A percentile compares a stretch with the other conserved stretches of the same genome.
Evolutionary conservation across 2,329 filamentous ascomycete species (phyloP).

Genomic region (Ophiocordyceps sinensis): DNA sequence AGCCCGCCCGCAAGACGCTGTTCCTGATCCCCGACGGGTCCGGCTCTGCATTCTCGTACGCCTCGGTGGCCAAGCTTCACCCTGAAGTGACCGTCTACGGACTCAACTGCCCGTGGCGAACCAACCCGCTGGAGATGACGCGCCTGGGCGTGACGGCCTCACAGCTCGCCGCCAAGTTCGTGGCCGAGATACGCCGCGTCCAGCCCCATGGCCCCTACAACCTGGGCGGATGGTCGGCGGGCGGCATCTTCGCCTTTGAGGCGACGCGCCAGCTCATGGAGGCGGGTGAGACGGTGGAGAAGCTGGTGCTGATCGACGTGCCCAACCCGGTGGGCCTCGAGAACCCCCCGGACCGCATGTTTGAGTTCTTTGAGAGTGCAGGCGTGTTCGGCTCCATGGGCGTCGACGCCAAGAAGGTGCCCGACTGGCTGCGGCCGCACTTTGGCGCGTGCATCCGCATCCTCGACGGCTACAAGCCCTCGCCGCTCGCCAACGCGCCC

Average conservation of each 20-base stretch:
- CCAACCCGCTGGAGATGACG: not conserved
- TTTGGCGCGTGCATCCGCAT: constrained; percentile 55
- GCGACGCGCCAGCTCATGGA: constrained; percentile 45
- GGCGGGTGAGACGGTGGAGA: constrained; percentile 40
- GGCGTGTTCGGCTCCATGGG: constrained; percentile 52
- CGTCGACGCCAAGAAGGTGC: constrained; percentile 30
- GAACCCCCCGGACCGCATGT: constrained; percentile 45
- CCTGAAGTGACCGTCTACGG: not conserved
- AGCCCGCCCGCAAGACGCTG: constrained; percentile 4
- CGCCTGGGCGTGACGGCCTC: not conserved
- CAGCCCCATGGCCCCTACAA: constrained; percentile 3
- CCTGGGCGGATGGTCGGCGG: constrained; percentile 62
- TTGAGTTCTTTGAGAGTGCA: constrained; percentile 59
- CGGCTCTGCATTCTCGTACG: constrained; percentile 14
- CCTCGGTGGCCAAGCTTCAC: constrained; percentile 2
- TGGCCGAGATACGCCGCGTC: constrained; percentile 2
- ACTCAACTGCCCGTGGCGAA: constrained; percentile 3
- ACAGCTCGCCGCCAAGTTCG: constrained; percentile 1
- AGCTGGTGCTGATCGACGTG: constrained; percentile 50
- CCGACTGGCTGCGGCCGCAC: constrained; percentile 60
- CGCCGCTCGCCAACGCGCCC: constrained; percentile 44
- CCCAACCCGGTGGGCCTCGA: constrained; percentile 55
- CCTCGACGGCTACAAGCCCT: constrained; percentile 50
- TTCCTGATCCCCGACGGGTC: constrained; percentile 17
- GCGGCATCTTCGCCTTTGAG: constrained; percentile 58